Conservation (phyloP, 441 rosid species). For the Corymbia citriodora region DNA sequence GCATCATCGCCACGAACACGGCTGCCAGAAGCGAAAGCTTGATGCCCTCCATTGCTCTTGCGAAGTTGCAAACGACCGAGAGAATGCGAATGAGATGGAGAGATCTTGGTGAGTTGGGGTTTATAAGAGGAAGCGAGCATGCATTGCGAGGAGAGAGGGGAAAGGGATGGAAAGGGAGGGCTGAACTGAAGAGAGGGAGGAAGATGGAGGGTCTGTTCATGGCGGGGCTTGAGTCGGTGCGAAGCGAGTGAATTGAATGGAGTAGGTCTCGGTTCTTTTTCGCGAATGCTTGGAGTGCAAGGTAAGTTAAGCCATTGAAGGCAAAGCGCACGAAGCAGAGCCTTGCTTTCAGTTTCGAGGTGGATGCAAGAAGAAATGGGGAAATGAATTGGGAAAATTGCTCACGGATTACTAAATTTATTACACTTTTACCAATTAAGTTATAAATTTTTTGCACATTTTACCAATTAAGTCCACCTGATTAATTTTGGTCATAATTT, state of each 20-base stretch:
- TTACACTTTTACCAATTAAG: accelerated
- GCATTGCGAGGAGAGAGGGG: background rate
- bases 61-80: background rate
- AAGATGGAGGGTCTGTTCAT: background rate
- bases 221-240: slow-evolving; percentile 8
- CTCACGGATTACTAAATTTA: accelerated
- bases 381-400: too few species aligned
- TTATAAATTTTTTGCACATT: too few species aligned
- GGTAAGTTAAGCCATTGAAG: slow-evolving; percentile 23
- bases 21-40: slow-evolving; percentile 10
- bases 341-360: background rate
- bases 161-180: background rate
- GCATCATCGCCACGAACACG: slow-evolving; percentile 10
- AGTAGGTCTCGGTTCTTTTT: slow-evolving; percentile 17
- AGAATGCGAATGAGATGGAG: background rate
- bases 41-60: slow-evolving; percentile 13
- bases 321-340: background rate
- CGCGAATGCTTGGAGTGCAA: slow-evolving; percentile 48
- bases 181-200: background rate
- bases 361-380: background rate
- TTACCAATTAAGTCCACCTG: too few species aligned
- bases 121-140: background rate
- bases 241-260: slow-evolving; percentile 26
- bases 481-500: accelerated
- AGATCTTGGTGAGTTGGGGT: background rate